Evolutionary conservation across 805 yeast species (phyloP), one percentile per base, ranked within the genome.

Genomic region (Ogataea ganodermae): DNA sequence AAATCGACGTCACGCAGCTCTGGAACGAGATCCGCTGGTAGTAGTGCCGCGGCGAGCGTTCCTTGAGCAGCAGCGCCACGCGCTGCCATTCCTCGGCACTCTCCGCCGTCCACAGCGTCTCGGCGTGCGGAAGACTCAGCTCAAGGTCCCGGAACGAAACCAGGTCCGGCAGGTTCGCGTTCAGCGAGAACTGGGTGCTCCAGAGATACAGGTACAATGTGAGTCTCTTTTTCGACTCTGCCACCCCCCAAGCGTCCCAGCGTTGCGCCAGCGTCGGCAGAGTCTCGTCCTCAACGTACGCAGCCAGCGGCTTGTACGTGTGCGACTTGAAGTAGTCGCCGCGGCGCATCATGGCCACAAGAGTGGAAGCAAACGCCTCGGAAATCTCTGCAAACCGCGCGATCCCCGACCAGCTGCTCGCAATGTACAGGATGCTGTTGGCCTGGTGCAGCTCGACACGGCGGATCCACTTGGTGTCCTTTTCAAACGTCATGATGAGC

Each of bases 371-470:
- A 28, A 45, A 45, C 3, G 49, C 49, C 24, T 45, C 49, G 4
- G 49, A 32, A 6, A 45, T 40, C 20, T 45, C 49, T 3, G 49
- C 49, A 40, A 23, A 39, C 17, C 49, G 20, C n/a, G 49, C 35
- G n/a, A 45, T 35, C n/a, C 49, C 49, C n/a, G 49, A 45, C 49
- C 49, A 45, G 36, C 49, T 45, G 4, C 35, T 26, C 2, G 45
- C 16, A 8, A 45, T 40, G 28, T 45, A 45, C 9, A 45, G 20
- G 18, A 45, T 45, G 12, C 35, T 37, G 35, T 37, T 45, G 2
- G 49, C 49, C 17, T 45, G 49, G 22, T 45, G 49, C 9, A 45
- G 32, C 8, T 45, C 45, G n/a, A 45, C 30, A 13, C 13, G 14
- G 28, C 48, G 26, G 18, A 45, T 45, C 28, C 42, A 21, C 4